Evolutionary conservation across 2,329 filamentous ascomycete genomes (phyloP), one percentile per base, ranked within the genome.

Genomic region (Ophiostoma angusticollis): DNA sequence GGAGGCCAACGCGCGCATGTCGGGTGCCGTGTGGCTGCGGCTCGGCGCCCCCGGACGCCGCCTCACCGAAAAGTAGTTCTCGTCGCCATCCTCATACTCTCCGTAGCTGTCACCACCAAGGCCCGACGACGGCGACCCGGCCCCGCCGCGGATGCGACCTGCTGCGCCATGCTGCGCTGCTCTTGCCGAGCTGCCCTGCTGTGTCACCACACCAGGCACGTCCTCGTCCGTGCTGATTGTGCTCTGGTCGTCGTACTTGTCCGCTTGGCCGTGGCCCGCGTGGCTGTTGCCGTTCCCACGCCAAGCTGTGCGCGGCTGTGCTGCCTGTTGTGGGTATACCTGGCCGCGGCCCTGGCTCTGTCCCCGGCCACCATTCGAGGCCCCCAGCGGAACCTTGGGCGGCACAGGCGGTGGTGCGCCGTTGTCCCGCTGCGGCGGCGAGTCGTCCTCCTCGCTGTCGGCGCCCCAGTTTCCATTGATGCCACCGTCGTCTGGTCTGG

Each of bases 51-150:
- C 13, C 3, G 50, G 51, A 9, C 52, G 54, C 9, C 60, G 54
- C 9, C 55, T 57, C 5, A 66, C 61, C 4, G 62, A 69, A 49
- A 78, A 79, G 43, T 70, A 67, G 5, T 63, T 60, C 40, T 78
- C 74, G 44, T 78, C 73, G 9, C 70, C 72, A 3, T 63, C 61
- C 1, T 61, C 60, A 49, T 64, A 76, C 48, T 76, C 72, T 12
- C 61, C 60, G 22, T 62, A 55, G 9, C 31, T 39, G 14, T 57
- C 59, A 16, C 35, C 35, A 12, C 18, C 25, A 6, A 39, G 11
- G 57, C 54, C 31, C 12, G 54, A 51, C 19, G 52, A 24, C 3
- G 47, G 36, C 13, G 46, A 38, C 3, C 42, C 46, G 0, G 40
- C 46, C 2, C 46, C 46, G 6, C 46, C 46, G 1, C 46, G 42